Percentiles rank a stretch among this genome's conserved stretches.
phyloP scores from a whole-genome alignment of 108 stramenopile species.

The Cylindrotheca fusiformis region DNA sequence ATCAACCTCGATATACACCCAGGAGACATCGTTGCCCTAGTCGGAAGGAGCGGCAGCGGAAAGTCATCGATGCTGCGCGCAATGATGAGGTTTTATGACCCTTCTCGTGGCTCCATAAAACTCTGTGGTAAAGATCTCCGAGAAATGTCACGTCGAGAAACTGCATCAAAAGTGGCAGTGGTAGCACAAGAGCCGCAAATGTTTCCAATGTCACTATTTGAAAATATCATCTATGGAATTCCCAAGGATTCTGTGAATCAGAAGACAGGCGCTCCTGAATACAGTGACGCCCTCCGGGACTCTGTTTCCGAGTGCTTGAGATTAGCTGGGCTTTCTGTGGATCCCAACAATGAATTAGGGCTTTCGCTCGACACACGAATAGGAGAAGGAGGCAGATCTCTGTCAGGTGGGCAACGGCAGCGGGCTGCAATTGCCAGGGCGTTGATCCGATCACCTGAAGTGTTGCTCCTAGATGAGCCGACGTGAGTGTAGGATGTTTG shows the following conservation, averaged over 20 bases:
- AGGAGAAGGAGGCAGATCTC: conserved; percentile 89
- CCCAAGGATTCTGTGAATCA: conserved; percentile 66
- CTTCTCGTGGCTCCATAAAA: conserved; percentile 65
- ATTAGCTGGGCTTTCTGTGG: conserved; percentile 68
- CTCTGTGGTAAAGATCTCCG: conserved; percentile 81
- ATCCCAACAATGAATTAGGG: conserved; percentile 71
- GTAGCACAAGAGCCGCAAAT: conserved; percentile 92
- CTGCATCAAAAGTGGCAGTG: conserved; percentile 66
- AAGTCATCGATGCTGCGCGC: conserved; percentile 88
- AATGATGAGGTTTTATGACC: conserved; percentile 94
- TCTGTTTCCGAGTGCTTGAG: conserved; percentile 49
- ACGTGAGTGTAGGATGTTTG: conserved; percentile 87
- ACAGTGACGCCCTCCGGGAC: conserved; percentile 55
- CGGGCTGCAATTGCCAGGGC: conserved; percentile 94
- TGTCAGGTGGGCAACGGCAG: conserved; percentile 92
- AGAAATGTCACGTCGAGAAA: conserved; percentile 70
- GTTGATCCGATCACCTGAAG: conserved; percentile 71
- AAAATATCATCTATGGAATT: conserved; percentile 91
- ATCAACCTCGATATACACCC: conserved; percentile 76
- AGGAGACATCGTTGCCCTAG: conserved; percentile 91
- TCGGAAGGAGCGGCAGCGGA: conserved; percentile 90
- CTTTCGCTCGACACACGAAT: conserved; percentile 85
- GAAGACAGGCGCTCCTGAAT: conserved; percentile 59
- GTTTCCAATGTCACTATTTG: conserved; percentile 86
- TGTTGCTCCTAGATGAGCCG: conserved; percentile 87